A percentile compares a stretch with the other conserved stretches of the same genome.
phyloP scores from a whole-genome alignment of 306 rosid species.

The Prunus kanzakura region DNA sequence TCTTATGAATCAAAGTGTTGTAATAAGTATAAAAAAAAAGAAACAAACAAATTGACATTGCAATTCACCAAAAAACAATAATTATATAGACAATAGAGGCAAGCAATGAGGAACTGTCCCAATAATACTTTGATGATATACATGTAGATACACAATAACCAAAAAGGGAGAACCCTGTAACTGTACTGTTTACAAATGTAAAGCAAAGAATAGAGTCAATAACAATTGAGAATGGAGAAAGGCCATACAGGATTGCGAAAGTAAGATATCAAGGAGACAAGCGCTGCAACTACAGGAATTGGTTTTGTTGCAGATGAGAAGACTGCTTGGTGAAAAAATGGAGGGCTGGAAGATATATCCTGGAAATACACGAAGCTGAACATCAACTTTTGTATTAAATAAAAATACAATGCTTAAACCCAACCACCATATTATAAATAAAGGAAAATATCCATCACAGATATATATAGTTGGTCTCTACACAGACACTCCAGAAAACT shows the following conservation, averaged over 20 bases:
- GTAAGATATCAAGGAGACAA: conserved; percentile 67
- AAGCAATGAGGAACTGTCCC: neutral
- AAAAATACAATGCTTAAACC: conserved; percentile 10
- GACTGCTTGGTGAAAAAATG: conserved; percentile 72
- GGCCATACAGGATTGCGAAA: conserved; percentile 66
- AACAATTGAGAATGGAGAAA: conserved; percentile 21
- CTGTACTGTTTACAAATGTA: neutral
- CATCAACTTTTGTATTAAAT: conserved; percentile 24
- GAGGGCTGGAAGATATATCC: conserved; percentile 61
- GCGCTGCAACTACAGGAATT: conserved; percentile 64
- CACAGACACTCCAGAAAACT: neutral
- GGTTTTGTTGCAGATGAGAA: conserved; percentile 63
- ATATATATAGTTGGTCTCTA: neutral
- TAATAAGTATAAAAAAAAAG: neutral
- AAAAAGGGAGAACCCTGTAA: neutral
- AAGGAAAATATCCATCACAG: conserved; percentile 2
- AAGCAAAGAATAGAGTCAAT: neutral
- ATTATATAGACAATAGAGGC: neutral
- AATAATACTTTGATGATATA: neutral
- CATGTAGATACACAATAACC: neutral
- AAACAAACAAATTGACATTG: neutral
- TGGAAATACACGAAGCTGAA: conserved; percentile 33
- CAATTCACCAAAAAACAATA: neutral
- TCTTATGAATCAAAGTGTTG: neutral
- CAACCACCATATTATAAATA: conserved; percentile 15